These are phyloP conservation scores for Penicillium waksmanii DNA, from an alignment of 495 filamentous ascomycete species.

Conservation along the genomic window DNA sequence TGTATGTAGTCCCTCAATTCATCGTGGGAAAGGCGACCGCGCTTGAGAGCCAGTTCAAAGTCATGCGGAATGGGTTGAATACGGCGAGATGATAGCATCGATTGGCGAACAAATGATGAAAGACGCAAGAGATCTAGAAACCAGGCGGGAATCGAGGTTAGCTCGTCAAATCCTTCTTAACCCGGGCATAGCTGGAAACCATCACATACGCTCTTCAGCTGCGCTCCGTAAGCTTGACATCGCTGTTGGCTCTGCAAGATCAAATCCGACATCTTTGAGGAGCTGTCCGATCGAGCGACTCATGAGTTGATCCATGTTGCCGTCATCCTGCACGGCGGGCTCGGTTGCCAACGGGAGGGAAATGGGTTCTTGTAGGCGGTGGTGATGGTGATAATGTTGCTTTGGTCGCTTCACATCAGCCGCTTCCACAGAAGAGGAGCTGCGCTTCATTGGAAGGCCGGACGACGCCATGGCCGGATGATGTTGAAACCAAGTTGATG, in stretches of 20 bases:
- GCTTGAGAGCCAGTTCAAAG: constrained; percentile 65
- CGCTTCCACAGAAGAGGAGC: constrained; percentile 37
- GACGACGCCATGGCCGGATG: constrained; percentile 37
- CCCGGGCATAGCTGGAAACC: neutral
- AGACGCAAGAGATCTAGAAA: constrained; percentile 61
- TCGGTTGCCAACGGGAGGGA: constrained; percentile 22
- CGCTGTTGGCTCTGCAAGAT: constrained; percentile 57
- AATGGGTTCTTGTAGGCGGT: constrained; percentile 46
- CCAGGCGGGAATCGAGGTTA: constrained; percentile 9
- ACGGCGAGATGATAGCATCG: constrained; percentile 65
- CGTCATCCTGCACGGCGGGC: constrained; percentile 42
- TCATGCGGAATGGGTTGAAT: constrained; percentile 66
- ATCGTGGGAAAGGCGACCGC: constrained; percentile 34
- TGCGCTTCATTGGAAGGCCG: constrained; percentile 45
- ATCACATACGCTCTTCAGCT: constrained; percentile 65
- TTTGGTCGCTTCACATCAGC: constrained; percentile 47
- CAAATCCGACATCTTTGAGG: constrained; percentile 60
- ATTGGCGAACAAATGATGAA: constrained; percentile 57
- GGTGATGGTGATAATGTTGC: constrained; percentile 51
- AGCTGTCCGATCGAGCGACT: constrained; percentile 58
- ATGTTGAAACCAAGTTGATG: constrained; percentile 6
- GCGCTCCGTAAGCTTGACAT: constrained; percentile 60
- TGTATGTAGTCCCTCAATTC: constrained; percentile 47
- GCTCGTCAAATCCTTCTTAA: constrained; percentile 19
- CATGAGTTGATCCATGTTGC: constrained; percentile 55